A percentile compares a stretch with the other conserved stretches of the same genome.
phyloP scores from a whole-genome alignment of 345 rosid species.

The Erysimum cheiranthoides region DNA sequence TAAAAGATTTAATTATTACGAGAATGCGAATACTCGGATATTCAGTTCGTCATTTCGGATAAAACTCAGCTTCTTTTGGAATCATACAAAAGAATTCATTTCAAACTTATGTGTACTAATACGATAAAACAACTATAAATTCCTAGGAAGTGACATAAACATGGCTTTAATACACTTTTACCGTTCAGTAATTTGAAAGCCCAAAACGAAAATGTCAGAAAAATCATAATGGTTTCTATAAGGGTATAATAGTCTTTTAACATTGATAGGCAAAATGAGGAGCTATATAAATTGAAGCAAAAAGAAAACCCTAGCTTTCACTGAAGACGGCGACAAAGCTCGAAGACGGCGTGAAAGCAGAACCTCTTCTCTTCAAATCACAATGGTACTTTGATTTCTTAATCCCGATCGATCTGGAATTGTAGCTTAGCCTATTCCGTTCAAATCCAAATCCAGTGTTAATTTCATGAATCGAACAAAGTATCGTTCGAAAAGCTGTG shows the following conservation, averaged over 20 bases:
- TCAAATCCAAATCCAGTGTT: background rate
- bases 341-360: constrained; percentile 31
- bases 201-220: too few relatives aligned
- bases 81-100: too few relatives aligned
- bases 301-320: background rate
- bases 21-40: too few relatives aligned
- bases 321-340: background rate
- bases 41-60: too few relatives aligned
- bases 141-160: too few relatives aligned
- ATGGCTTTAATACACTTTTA: too few relatives aligned
- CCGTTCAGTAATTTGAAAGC: too few relatives aligned
- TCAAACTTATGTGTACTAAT: too few relatives aligned
- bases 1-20: too few relatives aligned
- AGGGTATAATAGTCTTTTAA: background rate
- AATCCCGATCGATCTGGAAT: background rate
- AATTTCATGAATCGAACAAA: background rate
- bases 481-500: background rate
- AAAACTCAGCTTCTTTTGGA: too few relatives aligned
- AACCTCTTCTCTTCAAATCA: background rate
- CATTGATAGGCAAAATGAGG: background rate
- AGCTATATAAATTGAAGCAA: background rate
- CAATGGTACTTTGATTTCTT: constrained; percentile 19
- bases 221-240: too few relatives aligned
- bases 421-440: background rate
- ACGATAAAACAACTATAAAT: too few relatives aligned